These are phyloP conservation scores for Acarospora socialis DNA, from an alignment of 2,329 filamentous ascomycete species.

Conservation along the genomic window DNA sequence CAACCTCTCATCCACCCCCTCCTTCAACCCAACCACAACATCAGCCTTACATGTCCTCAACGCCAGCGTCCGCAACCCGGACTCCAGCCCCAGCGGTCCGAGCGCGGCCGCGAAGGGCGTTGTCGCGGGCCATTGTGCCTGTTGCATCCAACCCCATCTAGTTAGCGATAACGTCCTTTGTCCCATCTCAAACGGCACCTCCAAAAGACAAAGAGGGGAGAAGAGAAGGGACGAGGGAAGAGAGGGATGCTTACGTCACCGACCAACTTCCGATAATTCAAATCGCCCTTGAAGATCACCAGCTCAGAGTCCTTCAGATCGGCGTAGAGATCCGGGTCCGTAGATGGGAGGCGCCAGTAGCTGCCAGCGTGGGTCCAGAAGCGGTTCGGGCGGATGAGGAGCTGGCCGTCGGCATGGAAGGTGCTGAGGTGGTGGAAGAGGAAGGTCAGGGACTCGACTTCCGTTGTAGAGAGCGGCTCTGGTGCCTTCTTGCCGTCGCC, in stretches of 20 bases:
- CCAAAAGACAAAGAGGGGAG: neutral
- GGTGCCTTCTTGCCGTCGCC: constrained; percentile 43
- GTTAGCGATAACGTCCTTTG: too few relatives aligned
- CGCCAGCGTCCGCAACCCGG: constrained; percentile 71
- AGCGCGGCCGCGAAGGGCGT: constrained; percentile 76
- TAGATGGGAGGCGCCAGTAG: constrained; percentile 71
- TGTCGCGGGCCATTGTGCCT: constrained; percentile 71
- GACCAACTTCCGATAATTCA: constrained; percentile 91
- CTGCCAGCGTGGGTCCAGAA: constrained; percentile 87
- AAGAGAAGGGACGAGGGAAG: neutral
- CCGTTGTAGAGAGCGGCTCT: constrained; percentile 49
- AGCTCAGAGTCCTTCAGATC: constrained; percentile 75
- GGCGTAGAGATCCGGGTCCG: constrained; percentile 52
- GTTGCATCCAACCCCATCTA: too few relatives aligned
- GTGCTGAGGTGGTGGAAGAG: constrained; percentile 70
- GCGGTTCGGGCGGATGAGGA: constrained; percentile 66
- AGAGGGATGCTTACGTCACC: constrained; percentile 52
- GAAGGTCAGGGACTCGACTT: constrained; percentile 54
- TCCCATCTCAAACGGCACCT: constrained; percentile 3
- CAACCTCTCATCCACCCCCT: constrained; percentile 72
- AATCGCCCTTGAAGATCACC: constrained; percentile 90
- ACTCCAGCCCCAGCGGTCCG: constrained; percentile 68
- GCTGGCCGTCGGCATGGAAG: constrained; percentile 68
- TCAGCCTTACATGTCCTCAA: constrained; percentile 94
- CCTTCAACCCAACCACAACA: constrained; percentile 76